Evolutionary conservation across 2,329 filamentous ascomycete species (phyloP), one percentile per base, ranked within the genome.

Genomic region (Diplodia corticola): DNA sequence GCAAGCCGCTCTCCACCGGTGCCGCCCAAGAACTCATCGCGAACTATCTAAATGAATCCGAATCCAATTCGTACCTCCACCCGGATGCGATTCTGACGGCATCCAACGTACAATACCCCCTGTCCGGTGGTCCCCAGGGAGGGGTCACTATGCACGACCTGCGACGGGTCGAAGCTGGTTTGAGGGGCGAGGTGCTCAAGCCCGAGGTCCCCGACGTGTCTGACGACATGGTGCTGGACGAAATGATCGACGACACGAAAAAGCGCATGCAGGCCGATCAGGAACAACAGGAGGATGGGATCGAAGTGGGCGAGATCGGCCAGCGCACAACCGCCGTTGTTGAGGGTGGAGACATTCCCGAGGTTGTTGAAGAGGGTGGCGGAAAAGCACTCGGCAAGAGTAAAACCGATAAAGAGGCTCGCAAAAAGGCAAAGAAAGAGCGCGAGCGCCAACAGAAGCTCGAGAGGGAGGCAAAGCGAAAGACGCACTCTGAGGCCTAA

Each of bases 381-480:
- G 53, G 13, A 13, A 37, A 40, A 2, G 17, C 30, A 17, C 4
- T 20, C 6, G 33, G 33, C n/a, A 68, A 68, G 26, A 54, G 54
- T 49, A 69, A 65, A 44, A 37, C 66, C 30, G 63, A 60, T 37
- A 67, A 68, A 50, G 61, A 70, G 20, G 67, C 83, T 64, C 79
- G 84, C 68, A 86, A 84, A 75, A 79, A 78, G 69, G 80, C 78
- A 67, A 88, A 88, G 81, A 86, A 85, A 74, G 81, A 82, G 72
- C 80, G 82, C 71, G 78, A 79, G 66, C 76, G 80, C 70, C 80
- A 80, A 59, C 76, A 82, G 73, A 77, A 76, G 72, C 70, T 69
- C 46, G 73, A 80, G 49, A 76, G 73, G 40, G 74, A 74, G 63
- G 71, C 75, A 67, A 70, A 74, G 71, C 73, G 69, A 68, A 70